A percentile compares a stretch with the other conserved stretches of the same genome.
Conservation (phyloP, 2,329 filamentous ascomycete genomes). For the Mycosphaerella arachidis region DNA sequence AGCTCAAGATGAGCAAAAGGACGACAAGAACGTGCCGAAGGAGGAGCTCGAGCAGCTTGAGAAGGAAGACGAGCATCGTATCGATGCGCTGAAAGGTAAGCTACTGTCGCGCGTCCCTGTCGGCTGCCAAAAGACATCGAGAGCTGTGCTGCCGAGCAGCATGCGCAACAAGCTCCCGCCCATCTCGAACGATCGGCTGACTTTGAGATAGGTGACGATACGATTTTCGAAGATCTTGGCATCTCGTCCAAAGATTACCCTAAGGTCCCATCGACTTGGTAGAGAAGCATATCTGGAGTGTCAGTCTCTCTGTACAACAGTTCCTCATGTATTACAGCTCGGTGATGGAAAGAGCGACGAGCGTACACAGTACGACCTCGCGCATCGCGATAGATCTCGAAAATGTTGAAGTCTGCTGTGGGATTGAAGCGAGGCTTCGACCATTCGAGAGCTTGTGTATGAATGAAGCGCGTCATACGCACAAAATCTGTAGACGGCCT, state of each 20-base stretch:
- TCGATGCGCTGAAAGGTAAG: constrained; percentile 51
- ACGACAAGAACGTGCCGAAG: constrained; percentile 57
- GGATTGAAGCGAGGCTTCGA: no score
- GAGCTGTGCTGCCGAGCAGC: constrained; percentile 12
- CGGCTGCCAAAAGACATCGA: not conserved
- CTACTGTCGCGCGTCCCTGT: constrained; percentile 23
- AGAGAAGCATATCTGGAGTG: constrained; percentile 12
- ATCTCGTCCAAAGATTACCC: constrained; percentile 61
- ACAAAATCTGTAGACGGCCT: no score
- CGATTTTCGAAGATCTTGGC: constrained; percentile 57
- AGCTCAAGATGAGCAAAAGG: constrained; percentile 53
- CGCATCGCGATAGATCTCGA: not conserved
- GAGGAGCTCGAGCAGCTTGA: constrained; percentile 72
- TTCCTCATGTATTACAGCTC: not conserved
- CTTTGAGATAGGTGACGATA: constrained; percentile 44
- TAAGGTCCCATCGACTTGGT: constrained; percentile 59
- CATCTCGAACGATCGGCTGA: constrained; percentile 23
- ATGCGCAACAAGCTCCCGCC: constrained; percentile 20
- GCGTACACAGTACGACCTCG: not conserved
- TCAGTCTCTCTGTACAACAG: not conserved
- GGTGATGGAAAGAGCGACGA: not conserved
- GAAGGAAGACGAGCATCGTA: constrained; percentile 66
- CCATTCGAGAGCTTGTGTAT: no score
- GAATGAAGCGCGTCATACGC: no score
- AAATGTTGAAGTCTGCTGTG: no score